phyloP scores from a whole-genome alignment of 2,329 filamentous ascomycete species.

The Penicillium freii region DNA sequence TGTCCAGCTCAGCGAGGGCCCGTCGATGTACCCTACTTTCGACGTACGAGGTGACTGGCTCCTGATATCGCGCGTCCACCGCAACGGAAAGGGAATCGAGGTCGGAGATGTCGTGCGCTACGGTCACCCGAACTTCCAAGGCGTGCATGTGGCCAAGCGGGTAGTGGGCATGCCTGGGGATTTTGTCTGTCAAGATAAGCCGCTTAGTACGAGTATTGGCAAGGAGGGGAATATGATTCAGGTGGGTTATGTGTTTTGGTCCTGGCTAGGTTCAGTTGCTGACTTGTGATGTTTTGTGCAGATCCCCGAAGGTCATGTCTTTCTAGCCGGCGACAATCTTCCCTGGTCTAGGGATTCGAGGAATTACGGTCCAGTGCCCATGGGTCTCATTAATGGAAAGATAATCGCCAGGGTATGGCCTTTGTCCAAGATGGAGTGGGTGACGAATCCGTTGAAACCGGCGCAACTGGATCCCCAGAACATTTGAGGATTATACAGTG shows the following conservation, averaged over 20 bases:
- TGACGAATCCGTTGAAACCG: constrained; percentile 40
- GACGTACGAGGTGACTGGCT: constrained; percentile 65
- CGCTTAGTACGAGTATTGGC: constrained; percentile 34
- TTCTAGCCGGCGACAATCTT: constrained; percentile 85
- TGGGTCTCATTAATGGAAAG: constrained; percentile 82
- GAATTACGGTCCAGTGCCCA: constrained; percentile 77
- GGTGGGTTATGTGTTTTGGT: constrained; percentile 43
- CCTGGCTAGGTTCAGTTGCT: constrained; percentile 1
- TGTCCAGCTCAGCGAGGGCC: constrained; percentile 62
- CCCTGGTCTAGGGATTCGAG: constrained; percentile 82
- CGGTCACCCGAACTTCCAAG: constrained; percentile 66
- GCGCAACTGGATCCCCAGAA: constrained; percentile 22
- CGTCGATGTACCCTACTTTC: constrained; percentile 89
- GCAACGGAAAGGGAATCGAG: constrained; percentile 62
- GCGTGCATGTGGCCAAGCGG: constrained; percentile 70
- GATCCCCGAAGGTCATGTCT: constrained; percentile 91
- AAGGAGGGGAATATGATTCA: constrained; percentile 44
- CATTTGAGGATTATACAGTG: constrained; percentile 1
- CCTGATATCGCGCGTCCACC: constrained; percentile 65
- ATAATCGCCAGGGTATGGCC: constrained; percentile 58
- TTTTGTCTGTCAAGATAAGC: constrained; percentile 49
- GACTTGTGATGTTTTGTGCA: constrained; percentile 36
- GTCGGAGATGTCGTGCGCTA: constrained; percentile 87
- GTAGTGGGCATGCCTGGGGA: constrained; percentile 69
- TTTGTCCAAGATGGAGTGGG: constrained; percentile 35